phyloP scores from a whole-genome alignment of 768 basidiomycete genomes.

The Cystofilobasidium bisporidii region DNA sequence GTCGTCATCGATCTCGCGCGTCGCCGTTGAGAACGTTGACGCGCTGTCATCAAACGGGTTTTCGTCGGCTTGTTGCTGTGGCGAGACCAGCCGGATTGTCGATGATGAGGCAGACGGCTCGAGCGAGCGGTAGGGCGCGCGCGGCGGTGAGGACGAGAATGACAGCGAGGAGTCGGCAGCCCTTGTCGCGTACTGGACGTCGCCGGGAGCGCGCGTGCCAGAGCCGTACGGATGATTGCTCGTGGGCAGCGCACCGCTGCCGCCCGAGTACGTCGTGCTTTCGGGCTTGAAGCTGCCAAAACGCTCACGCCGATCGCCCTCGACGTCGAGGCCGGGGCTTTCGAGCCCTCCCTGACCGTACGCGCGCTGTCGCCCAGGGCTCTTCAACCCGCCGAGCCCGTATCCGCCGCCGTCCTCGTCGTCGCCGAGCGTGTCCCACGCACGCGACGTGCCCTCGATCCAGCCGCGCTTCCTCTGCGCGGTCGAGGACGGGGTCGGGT shows the following conservation, averaged over 20 bases:
- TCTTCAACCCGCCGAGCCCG: neutral
- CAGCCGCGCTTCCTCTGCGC: neutral
- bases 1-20: no score
- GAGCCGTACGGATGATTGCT: neutral
- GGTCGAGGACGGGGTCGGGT: neutral
- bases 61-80: neutral
- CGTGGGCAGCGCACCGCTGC: neutral
- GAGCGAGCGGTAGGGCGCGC: neutral
- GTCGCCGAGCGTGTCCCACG: slow-evolving; percentile 1
- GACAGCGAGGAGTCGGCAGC: neutral
- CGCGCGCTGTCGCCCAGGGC: neutral
- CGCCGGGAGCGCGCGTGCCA: neutral
- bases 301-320: neutral
- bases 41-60: neutral
- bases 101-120: neutral
- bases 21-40: neutral
- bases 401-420: neutral
- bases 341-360: neutral
- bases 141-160: neutral
- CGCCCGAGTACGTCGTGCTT: neutral
- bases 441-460: neutral
- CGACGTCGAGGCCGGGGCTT: neutral
- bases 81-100: neutral
- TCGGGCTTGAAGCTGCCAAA: neutral
- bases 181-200: neutral